These are phyloP conservation scores for Trypanosoma theileri DNA, from an alignment of 208 protist species.

Conservation along the genomic window DNA sequence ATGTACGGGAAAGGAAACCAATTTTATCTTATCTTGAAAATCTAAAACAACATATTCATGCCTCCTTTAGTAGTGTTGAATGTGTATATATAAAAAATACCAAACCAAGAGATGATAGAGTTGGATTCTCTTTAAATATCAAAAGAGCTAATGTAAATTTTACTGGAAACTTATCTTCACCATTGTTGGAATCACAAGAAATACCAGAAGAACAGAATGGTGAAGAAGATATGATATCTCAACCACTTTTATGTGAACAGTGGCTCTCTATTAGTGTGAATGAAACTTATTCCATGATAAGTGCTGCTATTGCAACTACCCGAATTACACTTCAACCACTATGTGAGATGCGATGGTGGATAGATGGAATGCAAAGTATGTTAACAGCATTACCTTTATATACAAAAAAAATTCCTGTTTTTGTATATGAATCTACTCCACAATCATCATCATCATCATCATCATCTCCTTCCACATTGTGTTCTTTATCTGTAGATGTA, in stretches of 20 bases:
- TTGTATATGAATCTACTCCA: background rate
- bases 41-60: constrained; percentile 14
- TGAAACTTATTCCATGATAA: constrained; percentile 41
- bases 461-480: background rate
- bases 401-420: background rate
- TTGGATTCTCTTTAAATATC: constrained; percentile 49
- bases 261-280: constrained; percentile 66
- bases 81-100: constrained; percentile 6
- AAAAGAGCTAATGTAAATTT: constrained; percentile 39
- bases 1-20: constrained; percentile 11
- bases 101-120: constrained; percentile 30
- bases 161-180: constrained; percentile 44
- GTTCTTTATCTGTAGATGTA: constrained; percentile 4
- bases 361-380: constrained; percentile 27
- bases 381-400: background rate
- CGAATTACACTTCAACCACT: constrained; percentile 47
- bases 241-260: constrained; percentile 8
- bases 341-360: constrained; percentile 76
- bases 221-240: constrained; percentile 10
- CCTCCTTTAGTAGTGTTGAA: background rate
- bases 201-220: background rate
- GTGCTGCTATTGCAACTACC: constrained; percentile 38
- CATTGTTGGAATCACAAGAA: constrained; percentile 48
- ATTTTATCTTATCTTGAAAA: constrained; percentile 18
- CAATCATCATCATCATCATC: background rate